Base-by-base conservation (phyloP, 176 grass and related monocot species). In the Musa troglodytarum region DNA sequence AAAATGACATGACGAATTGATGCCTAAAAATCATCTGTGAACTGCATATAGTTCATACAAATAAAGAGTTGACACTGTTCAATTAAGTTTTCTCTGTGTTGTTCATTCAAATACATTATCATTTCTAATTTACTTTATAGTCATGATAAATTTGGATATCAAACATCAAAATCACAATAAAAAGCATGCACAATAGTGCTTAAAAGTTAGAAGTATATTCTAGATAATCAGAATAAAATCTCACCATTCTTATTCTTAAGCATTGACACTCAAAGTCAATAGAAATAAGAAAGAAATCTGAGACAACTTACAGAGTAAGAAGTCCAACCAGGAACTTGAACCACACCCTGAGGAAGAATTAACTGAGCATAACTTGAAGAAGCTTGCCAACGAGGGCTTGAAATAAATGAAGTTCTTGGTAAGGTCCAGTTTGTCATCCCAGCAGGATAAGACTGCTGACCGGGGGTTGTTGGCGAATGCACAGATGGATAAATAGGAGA, bases 331-430 rank as follows among this genome's bases (percentile, higher is more conserved):
- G 87, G 87, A 79, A 92, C 87, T 81, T 91, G 92, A 78, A 96
- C 83, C 69, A 96, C 76, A 16, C 92, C 92, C 24, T 87, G 92
- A 78, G 92, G 92, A 82, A 96, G 83, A 81, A 96, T 91, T 64
- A 96, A 85, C 80, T 96, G 92, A 14, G 88, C 81, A 70, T 91
- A 96, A 70, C 81, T 91, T 84, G 92, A 96, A 86, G 89, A 88
- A 59, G 86, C 88, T 82, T 89, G 86, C 92, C 92, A 96, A 74
- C 88, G 85, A 69, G 92, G 92, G 72, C 88, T 96, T 61, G 88
- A 78, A 78, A 96, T 91, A 71, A 86, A 96, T 7, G 88, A 91
- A 65, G 79, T 65, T 79, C 86, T 88, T 57, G 92, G 73, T 71
- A 86, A 81, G 49, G 88, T 73, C 88, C 88, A 90, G 65, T 68